Base-by-base conservation (phyloP, 495 filamentous ascomycete species). In the Xylaria palmicola region DNA sequence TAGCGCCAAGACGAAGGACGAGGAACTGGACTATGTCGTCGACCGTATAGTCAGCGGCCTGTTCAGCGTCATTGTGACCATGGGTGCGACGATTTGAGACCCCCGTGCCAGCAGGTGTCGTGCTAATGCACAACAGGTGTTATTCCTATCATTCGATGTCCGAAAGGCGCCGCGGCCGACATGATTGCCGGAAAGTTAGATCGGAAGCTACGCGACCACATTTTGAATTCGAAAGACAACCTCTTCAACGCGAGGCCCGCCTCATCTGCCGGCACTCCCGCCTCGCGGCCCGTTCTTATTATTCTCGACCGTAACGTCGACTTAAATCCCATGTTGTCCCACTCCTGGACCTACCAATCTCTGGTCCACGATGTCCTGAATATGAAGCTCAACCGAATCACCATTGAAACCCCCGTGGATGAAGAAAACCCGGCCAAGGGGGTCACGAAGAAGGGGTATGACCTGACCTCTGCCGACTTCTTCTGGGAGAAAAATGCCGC, bases 321-420 rank as follows among this genome's bases (percentile, higher is more conserved):
- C 74, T 73, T 98, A 36, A 91, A 96, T 59, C 92, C 95, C n/a
- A 98, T 98, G 95, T 82, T 98, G 1, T 97, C 93, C 22, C 94
- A 99, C 75, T 97, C 93, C 1, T 99, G 94, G 94, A 97, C 92
- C 4, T 99, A 99, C 68, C 94, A 98, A 70, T 96, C 92, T 1
- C 82, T 99, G 17, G 92, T 97, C 30, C 89, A 96, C 63, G 95
- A 99, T 75, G 89, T 99, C 7, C 86, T 98, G 58, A 86, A 89
- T 39, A 95, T 96, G 91, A 89, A 88, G 62, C 82, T 98, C 47
- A 99, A 98, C 65, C 88, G 92, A n/a, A 97, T 99, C 68, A 97
- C 92, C 4, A 85, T 99, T 40, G 92, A 97, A 65, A 87, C 86
- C 3, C 82, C 87, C 5, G 78, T 86, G 15, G 93, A 97, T 58